Percentiles rank a stretch among this genome's conserved stretches.
Conservation (phyloP, 495 filamentous ascomycete genomes). For the Tuber borchii region DNA sequence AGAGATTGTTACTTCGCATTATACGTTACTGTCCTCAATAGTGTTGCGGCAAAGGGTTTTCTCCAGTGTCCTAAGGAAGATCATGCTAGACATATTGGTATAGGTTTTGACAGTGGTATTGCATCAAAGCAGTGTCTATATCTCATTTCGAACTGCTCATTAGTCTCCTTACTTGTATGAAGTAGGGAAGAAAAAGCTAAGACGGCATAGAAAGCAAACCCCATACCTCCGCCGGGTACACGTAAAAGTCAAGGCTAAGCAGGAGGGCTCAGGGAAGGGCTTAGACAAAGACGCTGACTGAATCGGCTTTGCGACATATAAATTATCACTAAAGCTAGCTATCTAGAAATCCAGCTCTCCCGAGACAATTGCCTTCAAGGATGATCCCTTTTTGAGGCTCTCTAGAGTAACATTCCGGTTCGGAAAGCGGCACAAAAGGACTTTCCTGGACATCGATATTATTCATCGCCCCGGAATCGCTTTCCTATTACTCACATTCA, state of each 20-base stretch:
- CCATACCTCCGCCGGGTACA: slow-evolving; percentile 33
- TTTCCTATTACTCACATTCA: background rate
- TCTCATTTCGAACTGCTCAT: slow-evolving; percentile 37
- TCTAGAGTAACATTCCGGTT: slow-evolving; percentile 38
- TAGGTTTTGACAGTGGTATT: slow-evolving; percentile 37
- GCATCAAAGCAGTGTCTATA: slow-evolving; percentile 33
- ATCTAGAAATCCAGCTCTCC: slow-evolving; percentile 26
- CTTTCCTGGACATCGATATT: slow-evolving; percentile 28
- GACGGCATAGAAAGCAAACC: slow-evolving; percentile 21
- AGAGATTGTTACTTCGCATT: slow-evolving; percentile 12
- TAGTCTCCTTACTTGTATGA: background rate
- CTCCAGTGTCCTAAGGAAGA: slow-evolving; percentile 22
- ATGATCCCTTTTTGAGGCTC: slow-evolving; percentile 38
- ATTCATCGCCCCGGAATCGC: background rate
- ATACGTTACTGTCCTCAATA: slow-evolving; percentile 24
- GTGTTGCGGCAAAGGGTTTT: slow-evolving; percentile 37
- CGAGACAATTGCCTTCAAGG: slow-evolving; percentile 29
- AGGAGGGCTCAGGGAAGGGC: slow-evolving; percentile 27
- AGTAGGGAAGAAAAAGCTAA: background rate
- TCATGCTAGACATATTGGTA: slow-evolving; percentile 31
- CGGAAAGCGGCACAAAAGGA: slow-evolving; percentile 26
- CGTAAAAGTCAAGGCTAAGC: slow-evolving; percentile 26
- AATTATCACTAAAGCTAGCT: slow-evolving; percentile 21
- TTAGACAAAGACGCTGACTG: slow-evolving; percentile 29
- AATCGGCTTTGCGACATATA: slow-evolving; percentile 37